Evolutionary conservation across 1,139 yeast genomes (phyloP).

Genomic region (Yamadazyma sp.): DNA sequence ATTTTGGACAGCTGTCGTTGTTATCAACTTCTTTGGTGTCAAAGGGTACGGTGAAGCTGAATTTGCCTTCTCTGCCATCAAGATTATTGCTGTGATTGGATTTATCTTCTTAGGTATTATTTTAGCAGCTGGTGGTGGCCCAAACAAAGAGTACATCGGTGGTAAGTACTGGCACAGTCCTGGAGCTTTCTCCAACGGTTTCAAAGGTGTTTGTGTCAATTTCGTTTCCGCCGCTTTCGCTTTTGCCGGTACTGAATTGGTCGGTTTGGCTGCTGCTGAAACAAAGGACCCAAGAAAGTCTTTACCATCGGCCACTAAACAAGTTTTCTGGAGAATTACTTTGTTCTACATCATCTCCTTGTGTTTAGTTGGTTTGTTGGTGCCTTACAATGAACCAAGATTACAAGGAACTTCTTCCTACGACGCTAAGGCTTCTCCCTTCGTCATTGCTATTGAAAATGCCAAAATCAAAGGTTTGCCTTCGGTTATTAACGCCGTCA

Average conservation of each 20-base stretch:
- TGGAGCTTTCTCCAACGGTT: constrained; percentile 67
- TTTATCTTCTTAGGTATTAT: constrained; percentile 73
- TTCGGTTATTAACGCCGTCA: constrained; percentile 49
- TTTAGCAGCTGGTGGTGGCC: constrained; percentile 64
- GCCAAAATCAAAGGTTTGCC: constrained; percentile 48
- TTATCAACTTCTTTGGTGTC: constrained; percentile 62
- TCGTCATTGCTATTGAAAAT: constrained; percentile 44
- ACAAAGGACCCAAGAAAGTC: constrained; percentile 40
- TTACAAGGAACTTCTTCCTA: constrained; percentile 36
- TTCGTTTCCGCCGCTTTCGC: constrained; percentile 49
- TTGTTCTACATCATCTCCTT: constrained; percentile 46
- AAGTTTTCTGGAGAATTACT: constrained; percentile 49
- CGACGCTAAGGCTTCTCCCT: constrained; percentile 49
- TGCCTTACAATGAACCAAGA: constrained; percentile 34
- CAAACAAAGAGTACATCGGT: constrained; percentile 51
- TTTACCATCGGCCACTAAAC: constrained; percentile 46
- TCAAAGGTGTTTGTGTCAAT: constrained; percentile 54
- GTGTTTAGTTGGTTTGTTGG: constrained; percentile 43
- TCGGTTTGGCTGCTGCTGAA: constrained; percentile 47
- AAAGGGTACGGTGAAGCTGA: constrained; percentile 74
- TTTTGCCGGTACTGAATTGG: constrained; percentile 49
- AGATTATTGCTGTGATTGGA: constrained; percentile 64
- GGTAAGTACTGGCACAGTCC: constrained; percentile 60
- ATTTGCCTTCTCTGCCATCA: constrained; percentile 58
- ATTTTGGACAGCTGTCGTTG: constrained; percentile 58